Base-by-base conservation (phyloP, 306 rosid genomes). In the Herpetospermum pedunculosum region DNA sequence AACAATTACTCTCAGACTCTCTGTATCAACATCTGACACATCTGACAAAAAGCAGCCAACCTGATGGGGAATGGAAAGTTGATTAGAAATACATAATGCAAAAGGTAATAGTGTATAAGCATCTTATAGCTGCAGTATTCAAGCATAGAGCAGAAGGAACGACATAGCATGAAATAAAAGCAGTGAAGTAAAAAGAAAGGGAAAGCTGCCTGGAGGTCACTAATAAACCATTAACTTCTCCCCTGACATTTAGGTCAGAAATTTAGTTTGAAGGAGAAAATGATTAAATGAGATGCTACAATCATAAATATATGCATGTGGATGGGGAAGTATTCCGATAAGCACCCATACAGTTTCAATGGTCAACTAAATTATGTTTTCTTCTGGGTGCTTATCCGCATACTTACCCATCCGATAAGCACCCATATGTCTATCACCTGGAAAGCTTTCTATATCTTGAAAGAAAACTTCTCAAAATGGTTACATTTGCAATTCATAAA, bases 21-120 rank as follows among this genome's bases (percentile, higher is more conserved):
- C 84, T 72, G 68, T 30, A 72, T 87, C 89, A 81, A 85, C 75
- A 72, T 84, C 88, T 54, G 73, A 80, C 63, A 80, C 54, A 76
- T 88, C 85, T 23, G 88, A 47, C 64, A 90, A 70, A 74, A 84
- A 72, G 80, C 88, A 90, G 77, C 95, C 98, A n/a, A 90, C 87
- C 98, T 90, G 88, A 65, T 37, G 78, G 76, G 77, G 16, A 60
- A 78, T 64, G 44, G 49, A 49, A 48, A 78, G 74, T 64, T 23
- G 26, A 64, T 54, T 18, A 57, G 48, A 47, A 77, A 78, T 64
- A 75, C 46, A 72, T 25, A 43, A 29, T 19, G 65, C 58, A 74
- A 73, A 26, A 25, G 11, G 4, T 4, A 47, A 7, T 28, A 40
- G 48, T 38, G 5, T 29, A 8, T 7, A 37, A 23, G 25, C 68